A percentile compares a stretch with the other conserved stretches of the same genome.
Evolutionary conservation across 2,329 filamentous ascomycete species (phyloP).

Genomic region (Paramyrothecium sp.): DNA sequence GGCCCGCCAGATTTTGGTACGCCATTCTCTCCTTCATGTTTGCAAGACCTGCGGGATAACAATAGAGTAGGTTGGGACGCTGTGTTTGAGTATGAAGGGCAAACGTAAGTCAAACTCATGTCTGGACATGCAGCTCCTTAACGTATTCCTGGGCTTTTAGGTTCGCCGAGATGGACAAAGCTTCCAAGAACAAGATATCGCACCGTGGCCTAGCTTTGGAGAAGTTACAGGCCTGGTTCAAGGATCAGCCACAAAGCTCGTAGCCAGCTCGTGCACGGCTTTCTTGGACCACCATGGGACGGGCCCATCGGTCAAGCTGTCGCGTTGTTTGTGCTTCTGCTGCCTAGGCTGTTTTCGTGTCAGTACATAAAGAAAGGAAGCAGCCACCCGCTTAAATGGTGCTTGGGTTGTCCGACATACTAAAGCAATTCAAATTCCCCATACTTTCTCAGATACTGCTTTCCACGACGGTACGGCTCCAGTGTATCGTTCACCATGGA

Average conservation of each 20-base stretch:
- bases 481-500: conserved; percentile 46
- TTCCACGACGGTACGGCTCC: conserved; percentile 70
- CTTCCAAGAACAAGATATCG: conserved; percentile 86
- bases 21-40: conserved; percentile 21
- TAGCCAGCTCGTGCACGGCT: neutral
- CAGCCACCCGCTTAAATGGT: no score
- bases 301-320: neutral
- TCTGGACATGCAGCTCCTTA: neutral
- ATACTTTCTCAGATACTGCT: conserved; percentile 66
- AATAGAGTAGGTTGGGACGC: conserved; percentile 79
- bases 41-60: conserved; percentile 2
- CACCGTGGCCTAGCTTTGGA: conserved; percentile 85
- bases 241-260: conserved; percentile 30
- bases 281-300: no score
- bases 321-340: neutral
- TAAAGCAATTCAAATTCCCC: conserved; percentile 77
- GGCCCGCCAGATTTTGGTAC: conserved; percentile 81
- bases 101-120: conserved; percentile 58
- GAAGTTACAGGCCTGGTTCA: conserved; percentile 82
- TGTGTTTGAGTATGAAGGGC: conserved; percentile 88
- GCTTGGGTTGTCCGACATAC: conserved; percentile 42
- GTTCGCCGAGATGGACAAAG: conserved; percentile 92
- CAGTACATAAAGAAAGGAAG: no score
- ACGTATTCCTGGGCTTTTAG: conserved; percentile 32
- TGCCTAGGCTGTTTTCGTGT: neutral